phyloP scores from a whole-genome alignment of 352 stramenopile genomes.

The Globisporangium iwayamae region DNA sequence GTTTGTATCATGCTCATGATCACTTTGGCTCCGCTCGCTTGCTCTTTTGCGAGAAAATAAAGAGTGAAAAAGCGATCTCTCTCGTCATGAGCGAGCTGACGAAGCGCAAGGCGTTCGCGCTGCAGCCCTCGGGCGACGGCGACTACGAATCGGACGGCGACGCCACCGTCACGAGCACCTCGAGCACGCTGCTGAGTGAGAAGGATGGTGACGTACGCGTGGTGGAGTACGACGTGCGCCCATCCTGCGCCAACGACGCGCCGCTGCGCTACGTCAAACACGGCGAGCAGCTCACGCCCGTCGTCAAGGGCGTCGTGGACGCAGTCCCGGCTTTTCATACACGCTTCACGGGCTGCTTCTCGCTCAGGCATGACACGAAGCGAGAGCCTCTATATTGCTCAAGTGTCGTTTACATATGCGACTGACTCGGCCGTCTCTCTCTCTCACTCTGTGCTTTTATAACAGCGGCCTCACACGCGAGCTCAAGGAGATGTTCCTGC shows the following conservation, averaged over 20 bases:
- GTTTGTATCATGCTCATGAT: too few species aligned
- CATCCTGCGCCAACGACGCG: constrained; percentile 47
- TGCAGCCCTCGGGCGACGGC: constrained; percentile 4
- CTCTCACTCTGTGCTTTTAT: neutral
- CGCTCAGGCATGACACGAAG: constrained; percentile 6
- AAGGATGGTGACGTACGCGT: constrained; percentile 31
- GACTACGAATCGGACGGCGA: constrained; percentile 8
- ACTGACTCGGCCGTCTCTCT: neutral
- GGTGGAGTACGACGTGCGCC: constrained; percentile 56
- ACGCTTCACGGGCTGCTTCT: constrained; percentile 24
- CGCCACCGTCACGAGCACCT: constrained; percentile 12
- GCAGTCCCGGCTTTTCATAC: constrained; percentile 4
- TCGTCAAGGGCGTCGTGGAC: constrained; percentile 12
- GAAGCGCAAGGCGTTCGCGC: constrained; percentile 38
- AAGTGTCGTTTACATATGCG: too few species aligned
- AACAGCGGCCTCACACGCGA: constrained; percentile 38
- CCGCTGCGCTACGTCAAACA: constrained; percentile 46
- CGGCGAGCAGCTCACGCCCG: constrained; percentile 28
- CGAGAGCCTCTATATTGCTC: neutral
- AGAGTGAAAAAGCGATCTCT: neutral
- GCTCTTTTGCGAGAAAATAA: neutral
- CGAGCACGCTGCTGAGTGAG: constrained; percentile 16
- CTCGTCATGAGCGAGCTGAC: constrained; percentile 40
- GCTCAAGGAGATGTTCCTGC: constrained; percentile 85
- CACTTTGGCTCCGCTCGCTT: too few species aligned